phyloP scores from a whole-genome alignment of 495 filamentous ascomycete species.

The Podospora australis region DNA sequence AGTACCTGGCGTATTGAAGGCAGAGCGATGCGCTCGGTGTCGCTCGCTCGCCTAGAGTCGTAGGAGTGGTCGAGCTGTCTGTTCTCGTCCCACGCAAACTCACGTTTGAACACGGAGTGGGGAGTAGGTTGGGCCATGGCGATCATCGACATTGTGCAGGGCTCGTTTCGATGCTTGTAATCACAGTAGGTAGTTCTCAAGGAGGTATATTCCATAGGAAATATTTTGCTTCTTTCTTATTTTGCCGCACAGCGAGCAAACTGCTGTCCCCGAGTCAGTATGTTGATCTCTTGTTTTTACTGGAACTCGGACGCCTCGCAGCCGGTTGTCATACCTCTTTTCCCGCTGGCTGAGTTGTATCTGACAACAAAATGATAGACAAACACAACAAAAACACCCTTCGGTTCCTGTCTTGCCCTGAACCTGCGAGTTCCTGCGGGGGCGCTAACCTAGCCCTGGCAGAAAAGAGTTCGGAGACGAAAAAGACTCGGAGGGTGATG shows the following conservation, averaged over 20 bases:
- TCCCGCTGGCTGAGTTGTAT: not conserved
- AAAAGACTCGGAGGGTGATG: not conserved
- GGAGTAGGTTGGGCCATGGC: conserved; percentile 26
- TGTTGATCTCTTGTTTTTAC: not conserved
- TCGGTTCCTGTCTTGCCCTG: not conserved
- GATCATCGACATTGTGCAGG: conserved; percentile 28
- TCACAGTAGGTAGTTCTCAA: conserved; percentile 11
- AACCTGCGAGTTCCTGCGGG: too few species aligned
- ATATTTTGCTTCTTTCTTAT: not conserved
- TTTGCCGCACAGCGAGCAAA: conserved; percentile 17
- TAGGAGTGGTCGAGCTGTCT: conserved; percentile 14
- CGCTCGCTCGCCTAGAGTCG: conserved; percentile 13
- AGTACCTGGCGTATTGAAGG: conserved; percentile 42
- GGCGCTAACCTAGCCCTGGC: too few species aligned
- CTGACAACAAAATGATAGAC: not conserved
- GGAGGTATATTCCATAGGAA: conserved; percentile 20
- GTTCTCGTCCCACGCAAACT: conserved; percentile 22
- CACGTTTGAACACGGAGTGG: conserved; percentile 19
- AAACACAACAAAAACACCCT: not conserved
- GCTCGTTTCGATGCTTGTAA: conserved; percentile 12
- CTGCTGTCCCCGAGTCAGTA: conserved; percentile 5
- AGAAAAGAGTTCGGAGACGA: not conserved
- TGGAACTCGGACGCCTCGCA: too few species aligned
- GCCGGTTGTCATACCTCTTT: not conserved
- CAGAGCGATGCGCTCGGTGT: conserved; percentile 30